Base-by-base conservation (phyloP, 495 filamentous ascomycete species). In the Penicillium maclennaniae region DNA sequence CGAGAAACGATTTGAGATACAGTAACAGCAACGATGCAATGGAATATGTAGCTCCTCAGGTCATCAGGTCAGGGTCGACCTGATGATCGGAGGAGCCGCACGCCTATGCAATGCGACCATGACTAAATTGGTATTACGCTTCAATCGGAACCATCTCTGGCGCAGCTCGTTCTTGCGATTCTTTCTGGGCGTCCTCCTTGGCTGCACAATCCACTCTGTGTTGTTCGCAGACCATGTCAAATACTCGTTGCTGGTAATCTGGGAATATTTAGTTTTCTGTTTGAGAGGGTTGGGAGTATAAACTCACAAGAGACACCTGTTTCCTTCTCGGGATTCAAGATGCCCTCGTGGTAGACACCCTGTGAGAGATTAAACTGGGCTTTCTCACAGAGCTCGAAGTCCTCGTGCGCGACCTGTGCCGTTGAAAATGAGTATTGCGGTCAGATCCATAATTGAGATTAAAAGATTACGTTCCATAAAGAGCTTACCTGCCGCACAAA, bases 371-470 rank as follows among this genome's bases (percentile, higher is more conserved):
- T 83, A 27, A 70, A 68, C 60, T 84, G 81, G 7, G 80, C 80
- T 46, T 73, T 79, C 59, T 83, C 79, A 54, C 81, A 84, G 3
- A 84, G 70, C 63, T 83, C 81, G 53, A 69, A 84, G 49, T 84
- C 81, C 52, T 84, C 81, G 59, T 79, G 62, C 0, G 81, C 81
- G 1, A 84, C 81, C 60, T 83, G 81, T 7, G 27, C 10, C 27
- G 27, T 31, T 7, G 6, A 79, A 69, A 17, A 83, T 78, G 53
- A 84, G 5, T 23, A n/a, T 23, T 23, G 23, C 5, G 5, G 23
- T 23, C 23, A 23, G 23, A 23, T 23, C 23, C 23, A 23, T 23
- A 5, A 23, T 23, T 23, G 23, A 5, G 5, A 23, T 7, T 31
- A 7, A 31, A 7, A 31, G 10, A 31, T 8, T 7, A 3, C 9